A percentile compares a stretch with the other conserved stretches of the same genome.
These are phyloP conservation scores for Lippia alba DNA, from an alignment of 305 asterid species.

Conservation along the genomic window DNA sequence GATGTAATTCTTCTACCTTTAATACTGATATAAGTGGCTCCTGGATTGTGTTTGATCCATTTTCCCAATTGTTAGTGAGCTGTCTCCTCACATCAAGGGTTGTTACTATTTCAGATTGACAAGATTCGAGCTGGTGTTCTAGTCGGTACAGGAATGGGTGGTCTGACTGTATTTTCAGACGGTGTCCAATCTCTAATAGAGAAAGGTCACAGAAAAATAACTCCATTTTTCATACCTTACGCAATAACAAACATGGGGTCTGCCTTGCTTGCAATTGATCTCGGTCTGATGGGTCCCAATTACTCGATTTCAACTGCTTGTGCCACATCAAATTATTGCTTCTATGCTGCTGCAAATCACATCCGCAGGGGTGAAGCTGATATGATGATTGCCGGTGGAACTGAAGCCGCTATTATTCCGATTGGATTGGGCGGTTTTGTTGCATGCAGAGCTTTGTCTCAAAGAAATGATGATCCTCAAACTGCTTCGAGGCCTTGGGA, in stretches of 20 bases:
- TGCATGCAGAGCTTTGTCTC: conserved; percentile 88
- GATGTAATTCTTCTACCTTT: not conserved
- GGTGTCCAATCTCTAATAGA: conserved; percentile 77
- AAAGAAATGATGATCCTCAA: conserved; percentile 80
- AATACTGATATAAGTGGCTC: not conserved
- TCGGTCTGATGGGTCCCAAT: conserved; percentile 91
- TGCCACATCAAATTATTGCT: conserved; percentile 87
- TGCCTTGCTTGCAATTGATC: conserved; percentile 83
- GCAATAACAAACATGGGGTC: conserved; percentile 90
- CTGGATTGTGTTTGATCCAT: not conserved
- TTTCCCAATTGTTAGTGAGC: not conserved
- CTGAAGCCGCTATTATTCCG: conserved; percentile 84
- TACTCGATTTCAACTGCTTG: conserved; percentile 92
- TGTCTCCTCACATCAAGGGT: not conserved
- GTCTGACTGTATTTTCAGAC: conserved; percentile 73
- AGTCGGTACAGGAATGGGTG: conserved; percentile 91
- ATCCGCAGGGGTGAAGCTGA: conserved; percentile 92
- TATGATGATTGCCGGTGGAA: conserved; percentile 87
- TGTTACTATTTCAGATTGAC: conserved; percentile 59
- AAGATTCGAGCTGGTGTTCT: conserved; percentile 80
- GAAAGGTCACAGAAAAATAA: conserved; percentile 72
- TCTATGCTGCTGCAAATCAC: conserved; percentile 89
- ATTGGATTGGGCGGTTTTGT: conserved; percentile 87
- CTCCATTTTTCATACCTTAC: conserved; percentile 91
- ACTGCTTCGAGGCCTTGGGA: conserved; percentile 97